Percentiles rank a stretch among this genome's conserved stretches.
phyloP scores from a whole-genome alignment of 148 eudicot genomes.

The Spergularia bocconei region DNA sequence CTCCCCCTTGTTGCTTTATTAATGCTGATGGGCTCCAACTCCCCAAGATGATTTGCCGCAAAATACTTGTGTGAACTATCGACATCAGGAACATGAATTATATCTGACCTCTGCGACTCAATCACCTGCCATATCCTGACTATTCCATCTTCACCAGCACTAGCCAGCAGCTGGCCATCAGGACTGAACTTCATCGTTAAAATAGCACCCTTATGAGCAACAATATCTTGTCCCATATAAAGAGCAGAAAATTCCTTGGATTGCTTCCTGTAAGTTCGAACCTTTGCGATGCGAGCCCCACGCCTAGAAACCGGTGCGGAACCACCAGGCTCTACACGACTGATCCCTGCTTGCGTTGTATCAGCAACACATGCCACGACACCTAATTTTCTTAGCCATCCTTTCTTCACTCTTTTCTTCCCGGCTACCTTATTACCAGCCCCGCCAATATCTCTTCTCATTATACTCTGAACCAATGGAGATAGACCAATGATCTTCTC shows the following conservation, averaged over 20 bases:
- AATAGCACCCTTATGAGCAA: conserved; percentile 77
- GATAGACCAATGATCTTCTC: conserved; percentile 49
- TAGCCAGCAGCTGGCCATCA: conserved; percentile 71
- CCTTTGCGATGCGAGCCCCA: conserved; percentile 37
- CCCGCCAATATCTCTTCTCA: conserved; percentile 39
- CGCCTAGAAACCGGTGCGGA: conserved; percentile 21
- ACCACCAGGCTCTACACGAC: conserved; percentile 21
- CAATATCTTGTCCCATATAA: conserved; percentile 60
- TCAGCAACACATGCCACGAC: conserved; percentile 33
- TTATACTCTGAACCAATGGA: conserved; percentile 43
- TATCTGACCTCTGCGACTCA: conserved; percentile 44
- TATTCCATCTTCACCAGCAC: conserved; percentile 77
- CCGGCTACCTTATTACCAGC: conserved; percentile 15
- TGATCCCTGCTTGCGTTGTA: conserved; percentile 25
- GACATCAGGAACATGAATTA: conserved; percentile 29
- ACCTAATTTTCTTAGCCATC: conserved; percentile 54
- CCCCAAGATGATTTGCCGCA: conserved; percentile 42
- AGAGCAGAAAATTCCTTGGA: conserved; percentile 70
- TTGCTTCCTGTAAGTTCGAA: conserved; percentile 43
- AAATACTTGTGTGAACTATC: conserved; percentile 60
- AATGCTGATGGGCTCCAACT: conserved; percentile 46
- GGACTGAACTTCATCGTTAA: conserved; percentile 85
- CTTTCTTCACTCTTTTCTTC: conserved; percentile 49
- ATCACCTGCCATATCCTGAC: conserved; percentile 80
- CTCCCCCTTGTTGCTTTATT: conserved; percentile 44